These are phyloP conservation scores for Dryadomyces quercivorus DNA, from an alignment of 2,329 filamentous ascomycete species.

Conservation along the genomic window DNA sequence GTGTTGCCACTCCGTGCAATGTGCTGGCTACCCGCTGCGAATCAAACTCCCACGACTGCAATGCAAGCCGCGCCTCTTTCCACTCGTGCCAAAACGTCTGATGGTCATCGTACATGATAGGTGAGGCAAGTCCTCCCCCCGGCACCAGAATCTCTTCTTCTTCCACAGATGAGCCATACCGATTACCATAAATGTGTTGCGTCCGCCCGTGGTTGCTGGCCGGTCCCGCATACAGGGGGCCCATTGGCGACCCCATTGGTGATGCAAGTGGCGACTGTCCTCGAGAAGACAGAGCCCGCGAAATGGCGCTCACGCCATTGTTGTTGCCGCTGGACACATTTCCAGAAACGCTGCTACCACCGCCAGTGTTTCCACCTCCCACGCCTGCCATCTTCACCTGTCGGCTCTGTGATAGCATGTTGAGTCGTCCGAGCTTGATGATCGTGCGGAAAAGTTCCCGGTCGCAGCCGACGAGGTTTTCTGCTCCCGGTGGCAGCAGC, in stretches of 20 bases:
- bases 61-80: conserved; percentile 62
- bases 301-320: conserved; percentile 6
- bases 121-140: conserved; percentile 17
- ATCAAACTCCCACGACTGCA: conserved; percentile 75
- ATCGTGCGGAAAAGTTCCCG: conserved; percentile 77
- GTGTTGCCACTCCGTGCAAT: conserved; percentile 15
- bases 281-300: conserved; percentile 15
- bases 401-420: conserved; percentile 65
- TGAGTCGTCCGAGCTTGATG: conserved; percentile 70
- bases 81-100: conserved; percentile 76
- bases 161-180: conserved; percentile 44
- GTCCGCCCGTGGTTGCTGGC: conserved; percentile 18
- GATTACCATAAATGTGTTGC: conserved; percentile 26
- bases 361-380: neutral
- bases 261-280: conserved; percentile 24
- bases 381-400: conserved; percentile 29
- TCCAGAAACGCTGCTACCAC: neutral
- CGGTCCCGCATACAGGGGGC: conserved; percentile 26
- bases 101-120: conserved; percentile 42
- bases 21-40: conserved; percentile 35
- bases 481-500: conserved; percentile 48
- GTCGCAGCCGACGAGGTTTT: conserved; percentile 83
- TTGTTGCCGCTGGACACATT: neutral
- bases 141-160: conserved; percentile 37
- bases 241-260: conserved; percentile 15